Evolutionary conservation across 2,329 filamentous ascomycete species (phyloP), one percentile per base, ranked within the genome.

Genomic region (Acephala macrosclerotiorum): DNA sequence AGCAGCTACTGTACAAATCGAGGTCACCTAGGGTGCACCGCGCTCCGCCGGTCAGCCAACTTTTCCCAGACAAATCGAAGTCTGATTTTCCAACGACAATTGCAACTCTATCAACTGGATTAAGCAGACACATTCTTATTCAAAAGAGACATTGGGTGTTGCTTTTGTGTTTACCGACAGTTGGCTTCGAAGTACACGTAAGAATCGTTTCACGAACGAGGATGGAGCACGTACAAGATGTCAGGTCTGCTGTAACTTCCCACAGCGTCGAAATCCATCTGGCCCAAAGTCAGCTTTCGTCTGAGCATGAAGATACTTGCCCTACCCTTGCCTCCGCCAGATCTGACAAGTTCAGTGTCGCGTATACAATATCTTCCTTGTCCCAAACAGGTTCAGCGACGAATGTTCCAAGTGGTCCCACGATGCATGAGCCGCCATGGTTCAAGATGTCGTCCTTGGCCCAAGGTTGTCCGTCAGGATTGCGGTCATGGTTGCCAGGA

Each of bases 381-480:
- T 80, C 79, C 76, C 77, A 80, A 18, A 80, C 70, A 3, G 79
- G 79, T 61, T 80, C 79, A 2, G 76, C 77, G 2, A 81, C 40
- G 36, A 78, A 77, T 16, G 70, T 73, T 2, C 79, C 79, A 29
- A 81, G 70, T 16, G 79, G 79, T 1, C 79, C 78, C 42, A 79
- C 76, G n/a, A 81, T 66, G 66, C 79, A 80, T 16, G 79, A 79
- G 2, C 79, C 79, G 20, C 79, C 79, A 61, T 75, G 79, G 57
- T 77, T 81, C 14, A 81, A 69, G 45, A 80, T 75, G 56, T 80
- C 77, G 29, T 78, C 72, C 8, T 77, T 53, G 63, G 72, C 72
- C 79, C 79, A 81, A 29, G 64, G 71, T 8, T 73, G 73, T 1
- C 79, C 79, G 58, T 79, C 76, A n/a, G 79, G 74, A 57, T 76